Evolutionary conservation across 2,329 filamentous ascomycete genomes (phyloP), one percentile per base, ranked within the genome.

Genomic region (Pseudogymnoascus sp.): DNA sequence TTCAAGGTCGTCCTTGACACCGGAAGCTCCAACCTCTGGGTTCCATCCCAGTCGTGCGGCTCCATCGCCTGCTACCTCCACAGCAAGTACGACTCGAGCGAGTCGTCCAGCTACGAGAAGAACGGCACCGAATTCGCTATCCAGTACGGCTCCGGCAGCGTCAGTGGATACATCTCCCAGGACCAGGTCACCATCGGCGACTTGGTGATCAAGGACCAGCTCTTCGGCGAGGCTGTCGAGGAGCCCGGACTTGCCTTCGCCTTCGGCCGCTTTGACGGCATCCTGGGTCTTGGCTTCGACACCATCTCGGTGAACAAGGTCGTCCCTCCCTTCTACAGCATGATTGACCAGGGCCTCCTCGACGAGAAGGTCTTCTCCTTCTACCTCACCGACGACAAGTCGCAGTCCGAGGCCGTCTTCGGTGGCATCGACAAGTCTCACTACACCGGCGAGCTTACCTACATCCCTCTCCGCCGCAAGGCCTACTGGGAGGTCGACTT

Each of bases 401-500:
- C 87, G 64, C 84, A 90, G 74, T 97, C 92, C 43, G 92, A 92
- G 79, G 92, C 87, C 65, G 86, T 88, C 68, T 99, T 99, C 69
- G 93, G 93, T 76, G 93, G 93, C 68, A 78, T 96, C 65, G 88
- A 97, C 77, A 80, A 91, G 79, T 80, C 81, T 73, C 91, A 94
- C 81, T 86, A 82, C 76, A 87, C 83, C 39, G 94, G 94, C 72
- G 88, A 97, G 77, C 84, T 99, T 72, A 90, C 87, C 74, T 95
- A 92, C 77, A 91, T 99, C 69, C 94, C 94, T 62, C 85, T 99
- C 70, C 91, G 94, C 77, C 91, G 94, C 75, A 97, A 97, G 88
- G 94, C 94, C 59, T 99, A 99, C 85, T 99, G 94, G 94, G 94
- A 99, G 83, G 93, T 99, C 62, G 92, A 97, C 72, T 87, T 99